Evolutionary conservation across 805 yeast genomes (phyloP).

Genomic region (Sugiyamaella chiloensis): DNA sequence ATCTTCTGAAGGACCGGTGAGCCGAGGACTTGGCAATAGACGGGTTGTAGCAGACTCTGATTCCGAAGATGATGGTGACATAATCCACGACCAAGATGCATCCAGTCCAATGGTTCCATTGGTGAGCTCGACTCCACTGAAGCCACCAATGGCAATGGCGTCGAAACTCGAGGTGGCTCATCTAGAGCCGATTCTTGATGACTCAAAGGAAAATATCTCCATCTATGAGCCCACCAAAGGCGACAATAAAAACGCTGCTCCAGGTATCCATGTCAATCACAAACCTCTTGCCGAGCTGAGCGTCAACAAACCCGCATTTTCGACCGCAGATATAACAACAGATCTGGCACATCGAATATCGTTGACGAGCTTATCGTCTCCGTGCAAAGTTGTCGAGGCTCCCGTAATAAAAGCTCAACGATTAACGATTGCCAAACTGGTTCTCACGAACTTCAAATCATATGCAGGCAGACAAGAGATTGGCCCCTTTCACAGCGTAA

Average conservation of each 20-base stretch:
- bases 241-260: not conserved
- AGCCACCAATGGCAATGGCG: not conserved
- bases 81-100: not conserved
- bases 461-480: conserved; percentile 91
- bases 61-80: conserved; percentile 5
- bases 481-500: conserved; percentile 77
- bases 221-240: not conserved
- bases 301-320: not conserved
- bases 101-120: conserved; percentile 2
- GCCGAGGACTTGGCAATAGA: not conserved
- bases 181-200: conserved; percentile 23
- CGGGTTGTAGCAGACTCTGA: conserved; percentile 1
- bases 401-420: conserved; percentile 35
- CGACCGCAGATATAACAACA: conserved; percentile 3
- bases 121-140: conserved; percentile 19
- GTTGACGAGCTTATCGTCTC: not conserved
- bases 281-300: conserved; percentile 12
- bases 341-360: conserved; percentile 6
- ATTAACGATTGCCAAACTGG: conserved; percentile 69
- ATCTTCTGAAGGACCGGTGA: no score
- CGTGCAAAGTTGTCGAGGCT: not conserved
- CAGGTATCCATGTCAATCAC: not conserved
- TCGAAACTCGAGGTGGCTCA: conserved; percentile 18
- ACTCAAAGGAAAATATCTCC: conserved; percentile 12
- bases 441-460: conserved; percentile 84